Evolutionary conservation across 2,329 filamentous ascomycete genomes (phyloP).

Genomic region (Podosphaera fusca): DNA sequence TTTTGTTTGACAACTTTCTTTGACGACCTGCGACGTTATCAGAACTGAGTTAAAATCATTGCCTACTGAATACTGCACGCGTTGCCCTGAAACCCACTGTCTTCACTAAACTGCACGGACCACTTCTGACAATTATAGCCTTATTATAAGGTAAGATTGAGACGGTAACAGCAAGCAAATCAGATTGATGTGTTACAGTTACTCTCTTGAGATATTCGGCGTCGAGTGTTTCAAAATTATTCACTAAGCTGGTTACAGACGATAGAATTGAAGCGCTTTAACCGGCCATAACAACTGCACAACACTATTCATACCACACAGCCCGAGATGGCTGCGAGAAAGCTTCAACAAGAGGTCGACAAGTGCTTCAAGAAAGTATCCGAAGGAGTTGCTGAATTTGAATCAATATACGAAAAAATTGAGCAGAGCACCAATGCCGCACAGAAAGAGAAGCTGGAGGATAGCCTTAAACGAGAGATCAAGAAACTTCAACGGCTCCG

Average conservation of each 20-base stretch:
- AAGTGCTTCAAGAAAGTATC: slow-evolving; percentile 98
- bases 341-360: slow-evolving; percentile 94
- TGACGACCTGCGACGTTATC: too few species aligned
- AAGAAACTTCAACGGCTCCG: slow-evolving; percentile 96
- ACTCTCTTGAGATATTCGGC: not conserved
- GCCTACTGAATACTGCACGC: too few species aligned
- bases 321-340: slow-evolving; percentile 68
- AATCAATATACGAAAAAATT: slow-evolving; percentile 94
- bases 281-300: slow-evolving; percentile 6
- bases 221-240: not conserved
- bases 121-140: not conserved
- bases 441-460: slow-evolving; percentile 95
- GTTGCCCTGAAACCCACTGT: not conserved
- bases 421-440: slow-evolving; percentile 76
- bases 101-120: not conserved
- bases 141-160: not conserved
- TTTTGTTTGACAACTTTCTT: too few species aligned
- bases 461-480: slow-evolving; percentile 96
- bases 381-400: slow-evolving; percentile 80
- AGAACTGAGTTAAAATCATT: too few species aligned
- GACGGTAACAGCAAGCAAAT: slow-evolving; percentile 1
- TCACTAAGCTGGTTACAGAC: slow-evolving; percentile 9
- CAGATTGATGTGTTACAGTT: slow-evolving; percentile 2
- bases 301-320: slow-evolving; percentile 5
- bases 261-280: slow-evolving; percentile 5